Evolutionary conservation across 345 rosid species (phyloP).

Genomic region (Corchorus capsularis): DNA sequence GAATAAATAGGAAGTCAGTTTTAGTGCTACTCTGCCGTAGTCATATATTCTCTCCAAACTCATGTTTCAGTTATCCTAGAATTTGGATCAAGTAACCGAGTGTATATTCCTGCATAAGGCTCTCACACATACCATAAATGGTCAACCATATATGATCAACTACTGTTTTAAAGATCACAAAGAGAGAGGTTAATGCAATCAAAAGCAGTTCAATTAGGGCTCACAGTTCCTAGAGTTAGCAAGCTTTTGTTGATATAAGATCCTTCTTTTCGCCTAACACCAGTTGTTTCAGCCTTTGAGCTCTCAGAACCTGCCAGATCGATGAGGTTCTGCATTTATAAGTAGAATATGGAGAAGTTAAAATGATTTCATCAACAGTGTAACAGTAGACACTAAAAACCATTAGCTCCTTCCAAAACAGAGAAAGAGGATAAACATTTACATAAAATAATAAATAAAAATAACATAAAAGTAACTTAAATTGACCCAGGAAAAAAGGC

Average conservation of each 20-base stretch:
- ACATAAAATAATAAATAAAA: constrained; percentile 5
- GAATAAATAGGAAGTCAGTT: neutral
- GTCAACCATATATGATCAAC: constrained; percentile 6
- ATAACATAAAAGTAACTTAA: constrained; percentile 22
- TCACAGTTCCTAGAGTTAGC: constrained; percentile 97
- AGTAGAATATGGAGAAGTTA: constrained; percentile 44
- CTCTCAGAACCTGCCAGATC: constrained; percentile 99
- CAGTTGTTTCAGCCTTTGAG: constrained; percentile 96
- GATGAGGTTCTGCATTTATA: constrained; percentile 92
- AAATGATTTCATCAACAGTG: constrained; percentile 18
- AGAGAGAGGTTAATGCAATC: constrained; percentile 3
- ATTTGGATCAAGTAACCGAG: constrained; percentile 6
- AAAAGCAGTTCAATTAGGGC: constrained; percentile 30
- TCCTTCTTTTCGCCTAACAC: constrained; percentile 95
- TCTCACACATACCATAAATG: constrained; percentile 7
- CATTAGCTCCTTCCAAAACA: neutral
- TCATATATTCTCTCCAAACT: neutral
- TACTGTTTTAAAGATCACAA: constrained; percentile 8
- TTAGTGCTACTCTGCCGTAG: neutral
- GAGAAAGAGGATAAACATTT: neutral
- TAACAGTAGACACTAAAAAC: neutral
- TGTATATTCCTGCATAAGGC: neutral
- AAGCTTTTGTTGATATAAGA: constrained; percentile 96
- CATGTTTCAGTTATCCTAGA: neutral
- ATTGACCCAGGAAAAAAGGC: constrained; percentile 28